Conservation (phyloP, 345 rosid species). For the Eucalyptus shirleyi region DNA sequence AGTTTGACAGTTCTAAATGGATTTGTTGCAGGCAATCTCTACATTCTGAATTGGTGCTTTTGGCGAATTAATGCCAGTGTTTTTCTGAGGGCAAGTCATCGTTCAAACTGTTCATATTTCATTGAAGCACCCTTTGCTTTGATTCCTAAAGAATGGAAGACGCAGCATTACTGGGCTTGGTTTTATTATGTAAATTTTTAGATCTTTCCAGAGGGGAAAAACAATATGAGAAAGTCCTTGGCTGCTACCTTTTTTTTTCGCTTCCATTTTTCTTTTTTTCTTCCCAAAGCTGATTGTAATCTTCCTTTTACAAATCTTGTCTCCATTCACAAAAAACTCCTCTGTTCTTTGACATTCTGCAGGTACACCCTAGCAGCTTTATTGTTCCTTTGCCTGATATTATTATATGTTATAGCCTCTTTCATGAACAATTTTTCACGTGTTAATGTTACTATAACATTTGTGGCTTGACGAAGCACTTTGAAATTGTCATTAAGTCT, state of each 20-base stretch:
- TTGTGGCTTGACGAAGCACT: neutral
- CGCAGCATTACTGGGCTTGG: neutral
- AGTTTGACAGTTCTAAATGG: neutral
- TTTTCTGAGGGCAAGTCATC: neutral
- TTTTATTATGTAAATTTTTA: slow-evolving; percentile 1
- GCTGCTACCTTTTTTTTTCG: neutral
- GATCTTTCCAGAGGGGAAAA: neutral
- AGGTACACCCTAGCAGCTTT: neutral
- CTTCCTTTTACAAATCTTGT: neutral
- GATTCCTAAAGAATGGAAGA: neutral
- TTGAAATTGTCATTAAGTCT: neutral
- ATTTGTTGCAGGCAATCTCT: neutral
- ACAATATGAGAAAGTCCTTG: neutral
- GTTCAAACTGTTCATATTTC: neutral
- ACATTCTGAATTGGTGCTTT: neutral
- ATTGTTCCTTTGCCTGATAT: neutral
- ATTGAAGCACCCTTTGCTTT: neutral
- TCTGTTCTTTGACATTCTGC: neutral
- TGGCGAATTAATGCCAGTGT: neutral
- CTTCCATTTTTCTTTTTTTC: neutral
- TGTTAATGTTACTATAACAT: neutral
- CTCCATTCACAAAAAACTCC: neutral
- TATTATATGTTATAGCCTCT: neutral
- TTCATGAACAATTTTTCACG: neutral
- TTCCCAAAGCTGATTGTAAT: neutral